Evolutionary conservation across 1,284 basidiomycete genomes (phyloP).

Genomic region (Sanghuangporus weigelae): DNA sequence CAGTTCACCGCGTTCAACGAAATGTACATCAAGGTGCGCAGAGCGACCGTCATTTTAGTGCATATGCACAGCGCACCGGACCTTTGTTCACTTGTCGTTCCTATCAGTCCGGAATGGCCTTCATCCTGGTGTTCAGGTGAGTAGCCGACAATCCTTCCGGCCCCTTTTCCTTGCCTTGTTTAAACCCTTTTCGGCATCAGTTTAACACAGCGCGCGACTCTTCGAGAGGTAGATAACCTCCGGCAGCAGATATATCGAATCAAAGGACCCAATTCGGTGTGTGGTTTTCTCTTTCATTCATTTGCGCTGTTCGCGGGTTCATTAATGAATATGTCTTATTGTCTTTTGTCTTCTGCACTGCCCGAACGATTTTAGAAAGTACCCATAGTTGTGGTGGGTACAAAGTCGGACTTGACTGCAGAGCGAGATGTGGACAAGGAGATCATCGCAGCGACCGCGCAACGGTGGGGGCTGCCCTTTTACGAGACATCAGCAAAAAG

Average conservation of each 20-base stretch:
- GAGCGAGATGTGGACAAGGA: conserved; percentile 75
- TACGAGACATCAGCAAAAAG: conserved; percentile 83
- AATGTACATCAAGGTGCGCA: conserved; percentile 65
- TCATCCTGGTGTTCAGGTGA: conserved; percentile 79
- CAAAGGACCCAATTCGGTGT: conserved; percentile 62
- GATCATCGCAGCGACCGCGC: conserved; percentile 61
- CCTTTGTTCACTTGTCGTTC: background rate
- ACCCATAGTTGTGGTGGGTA: conserved; percentile 85
- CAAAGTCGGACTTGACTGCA: conserved; percentile 78
- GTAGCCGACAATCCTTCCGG: conserved; percentile 10
- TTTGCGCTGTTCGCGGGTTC: background rate
- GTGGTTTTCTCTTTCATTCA: conserved; percentile 20
- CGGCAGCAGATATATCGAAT: conserved; percentile 78
- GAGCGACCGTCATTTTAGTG: background rate
- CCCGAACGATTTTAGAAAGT: conserved; percentile 37
- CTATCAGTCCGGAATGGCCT: conserved; percentile 63
- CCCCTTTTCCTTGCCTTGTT: background rate
- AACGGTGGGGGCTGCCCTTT: conserved; percentile 69
- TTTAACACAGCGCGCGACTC: conserved; percentile 70
- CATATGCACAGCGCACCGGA: background rate
- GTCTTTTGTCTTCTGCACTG: background rate
- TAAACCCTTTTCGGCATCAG: conserved; percentile 31
- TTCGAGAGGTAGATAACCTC: conserved; percentile 74
- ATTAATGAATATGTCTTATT: background rate
- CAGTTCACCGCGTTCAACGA: conserved; percentile 79